Base-by-base conservation (phyloP, 805 yeast genomes). In the Blastobotrys parvus region DNA sequence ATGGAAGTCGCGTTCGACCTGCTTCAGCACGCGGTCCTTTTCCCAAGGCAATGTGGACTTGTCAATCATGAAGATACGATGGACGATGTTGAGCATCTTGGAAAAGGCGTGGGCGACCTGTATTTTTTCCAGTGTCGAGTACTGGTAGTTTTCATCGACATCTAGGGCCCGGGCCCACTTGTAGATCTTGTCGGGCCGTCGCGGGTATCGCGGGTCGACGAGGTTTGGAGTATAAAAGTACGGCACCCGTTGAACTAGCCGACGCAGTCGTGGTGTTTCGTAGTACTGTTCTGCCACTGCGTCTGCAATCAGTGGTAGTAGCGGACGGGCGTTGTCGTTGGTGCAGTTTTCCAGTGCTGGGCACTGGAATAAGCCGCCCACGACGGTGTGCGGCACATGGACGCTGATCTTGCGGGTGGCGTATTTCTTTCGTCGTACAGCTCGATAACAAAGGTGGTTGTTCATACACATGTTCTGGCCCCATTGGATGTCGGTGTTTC, bases 351-450 rank as follows among this genome's bases (percentile, higher is more conserved):
- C 42, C 8, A 34, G 45, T 1, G 71, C 45, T 10, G 68, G 60
- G 52, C 83, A 77, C 43, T 69, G 68, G 57, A 70, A 82, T 2
- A 82, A 50, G 0, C 78, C 86, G 5, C 87, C 88, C 3, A 80
- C 74, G 62, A 75, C 74, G 1, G 80, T 70, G 22, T 68, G 62
- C 0, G 86, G 85, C 13, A 76, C 62, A 52, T 70, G 78, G 13
- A 76, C 54, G 3, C 69, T 61, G 33, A 71, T 42, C 18, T 67
- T 59, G 45, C 77, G 59, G 4, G 58, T 54, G 1, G 75, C 74
- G 53, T 76, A 80, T 50, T 74, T 71, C 53, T 72, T 71, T 33
- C 79, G 65, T 50, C 88, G 68, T 59, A 75, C 83, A 44, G 80
- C 56, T 45, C 78, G 76, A 52, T 70, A 79, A 45, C 84, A 78